phyloP scores from a whole-genome alignment of 371 early-diverging fungal genomes.

The Sporodiniella umbellata region DNA sequence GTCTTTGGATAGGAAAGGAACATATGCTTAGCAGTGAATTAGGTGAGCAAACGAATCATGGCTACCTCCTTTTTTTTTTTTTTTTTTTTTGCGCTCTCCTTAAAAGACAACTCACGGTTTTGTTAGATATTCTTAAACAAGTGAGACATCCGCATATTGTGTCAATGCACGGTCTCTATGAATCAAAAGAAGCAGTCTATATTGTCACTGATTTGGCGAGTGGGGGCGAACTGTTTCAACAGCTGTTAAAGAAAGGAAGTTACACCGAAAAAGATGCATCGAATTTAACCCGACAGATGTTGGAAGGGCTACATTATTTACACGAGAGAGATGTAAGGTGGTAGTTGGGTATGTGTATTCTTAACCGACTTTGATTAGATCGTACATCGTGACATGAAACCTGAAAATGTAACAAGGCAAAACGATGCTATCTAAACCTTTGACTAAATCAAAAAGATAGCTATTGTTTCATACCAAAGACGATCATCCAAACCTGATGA shows the following conservation, averaged over 20 bases:
- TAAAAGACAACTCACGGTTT: too few relatives aligned
- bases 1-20: constrained; percentile 56
- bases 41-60: too few relatives aligned
- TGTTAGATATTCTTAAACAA: constrained; percentile 64
- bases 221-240: constrained; percentile 87
- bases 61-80: too few relatives aligned
- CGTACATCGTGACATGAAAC: constrained; percentile 86
- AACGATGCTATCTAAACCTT: not conserved
- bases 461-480: constrained; percentile 55
- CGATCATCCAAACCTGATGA: constrained; percentile 57
- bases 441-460: too few relatives aligned
- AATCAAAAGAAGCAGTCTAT: constrained; percentile 76
- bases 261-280: constrained; percentile 80
- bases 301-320: constrained; percentile 76
- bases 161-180: constrained; percentile 74
- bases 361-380: too few relatives aligned
- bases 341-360: too few relatives aligned
- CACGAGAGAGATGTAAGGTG: constrained; percentile 69
- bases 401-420: constrained; percentile 61
- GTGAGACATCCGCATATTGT: constrained; percentile 82
- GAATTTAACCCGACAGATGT: constrained; percentile 64
- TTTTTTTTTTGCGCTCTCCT: too few relatives aligned
- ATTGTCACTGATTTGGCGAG: constrained; percentile 82
- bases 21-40: constrained; percentile 84
- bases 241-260: constrained; percentile 70